phyloP scores from a whole-genome alignment of 768 basidiomycete species.

The Termitomyces sp. region DNA sequence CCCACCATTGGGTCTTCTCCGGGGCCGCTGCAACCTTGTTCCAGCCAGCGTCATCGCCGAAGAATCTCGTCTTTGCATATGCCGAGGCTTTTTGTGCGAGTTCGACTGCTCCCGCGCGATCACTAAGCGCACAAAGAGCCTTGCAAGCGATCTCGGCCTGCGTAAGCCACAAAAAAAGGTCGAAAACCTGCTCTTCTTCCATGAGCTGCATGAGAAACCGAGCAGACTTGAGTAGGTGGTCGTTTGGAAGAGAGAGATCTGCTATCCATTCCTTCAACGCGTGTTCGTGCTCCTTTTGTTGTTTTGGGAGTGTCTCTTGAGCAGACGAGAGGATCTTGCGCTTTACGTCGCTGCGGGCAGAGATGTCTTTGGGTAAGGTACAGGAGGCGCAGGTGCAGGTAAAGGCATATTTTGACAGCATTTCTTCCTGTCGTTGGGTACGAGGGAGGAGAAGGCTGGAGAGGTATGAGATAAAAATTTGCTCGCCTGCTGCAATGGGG shows the following conservation, averaged over 20 bases:
- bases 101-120: slow-evolving; percentile 14
- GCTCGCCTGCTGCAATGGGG: slow-evolving; percentile 18
- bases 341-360: slow-evolving; percentile 18
- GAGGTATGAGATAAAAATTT: slow-evolving; percentile 18
- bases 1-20: slow-evolving; percentile 22
- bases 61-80: slow-evolving; percentile 2
- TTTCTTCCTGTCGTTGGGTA: slow-evolving; percentile 8
- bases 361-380: slow-evolving; percentile 11
- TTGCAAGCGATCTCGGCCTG: slow-evolving; percentile 19
- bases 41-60: slow-evolving; percentile 18
- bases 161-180: slow-evolving; percentile 10
- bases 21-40: slow-evolving; percentile 17
- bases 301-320: not conserved
- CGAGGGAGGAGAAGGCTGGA: slow-evolving; percentile 1
- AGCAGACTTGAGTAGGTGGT: slow-evolving; percentile 10
- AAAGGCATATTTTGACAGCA: slow-evolving; percentile 16
- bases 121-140: slow-evolving; percentile 21
- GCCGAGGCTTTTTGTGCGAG: slow-evolving; percentile 18
- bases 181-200: slow-evolving; percentile 17
- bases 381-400: slow-evolving; percentile 19
- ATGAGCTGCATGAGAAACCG: slow-evolving; percentile 13
- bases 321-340: slow-evolving; percentile 10
- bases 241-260: slow-evolving; percentile 14
- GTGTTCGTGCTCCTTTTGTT: slow-evolving; percentile 8
- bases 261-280: slow-evolving; percentile 12